Base-by-base conservation (phyloP, 2,329 filamentous ascomycete genomes). In the Emergomyces orientalis region DNA sequence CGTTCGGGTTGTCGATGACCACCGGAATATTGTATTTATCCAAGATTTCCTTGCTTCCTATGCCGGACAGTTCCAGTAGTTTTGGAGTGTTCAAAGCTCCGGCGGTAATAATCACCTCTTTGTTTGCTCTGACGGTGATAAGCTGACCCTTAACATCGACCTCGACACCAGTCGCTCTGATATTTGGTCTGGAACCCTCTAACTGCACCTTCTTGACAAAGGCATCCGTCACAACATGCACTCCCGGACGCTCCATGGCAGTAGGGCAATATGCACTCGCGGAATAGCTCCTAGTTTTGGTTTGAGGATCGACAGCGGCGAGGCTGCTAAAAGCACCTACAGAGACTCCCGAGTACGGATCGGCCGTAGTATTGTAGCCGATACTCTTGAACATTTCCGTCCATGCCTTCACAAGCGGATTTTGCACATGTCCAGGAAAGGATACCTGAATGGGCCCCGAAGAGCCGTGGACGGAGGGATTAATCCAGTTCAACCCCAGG, bases 51-150 rank as follows among this genome's bases (percentile, higher is more conserved):
- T 27, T 37, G 34, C 71, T 73, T 66, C 86, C 85, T 41, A 88
- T 76, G 0, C 85, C 85, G 0, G 84, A 87, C 1, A 85, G 76
- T 67, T 88, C 85, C 25, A 83, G 79, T 22, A 84, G 75, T 70
- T 79, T 80, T 8, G 80, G 85, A 5, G 82, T 84, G 68, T 80
- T 80, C 59, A 82, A 73, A 27, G 80, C 79, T 0, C 86, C 86
- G 0, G 84, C 84, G 0, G 82, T 81, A 1, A 88, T 72, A 55
- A 88, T 80, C 11, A 87, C 79, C 66, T 88, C 85, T 58, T 71
- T 72, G 49, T 65, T 69, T 66, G 69, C 76, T n/a, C 67, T 75
- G 14, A 76, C 71, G 0, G 63, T 61, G 14, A 61, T 62, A 1
- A 63, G 64, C 4, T 62, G 69, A 41, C 71, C 70, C n/a, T 60